These are phyloP conservation scores for Citeromyces siamensis DNA, from an alignment of 1,139 yeast species.

Conservation along the genomic window DNA sequence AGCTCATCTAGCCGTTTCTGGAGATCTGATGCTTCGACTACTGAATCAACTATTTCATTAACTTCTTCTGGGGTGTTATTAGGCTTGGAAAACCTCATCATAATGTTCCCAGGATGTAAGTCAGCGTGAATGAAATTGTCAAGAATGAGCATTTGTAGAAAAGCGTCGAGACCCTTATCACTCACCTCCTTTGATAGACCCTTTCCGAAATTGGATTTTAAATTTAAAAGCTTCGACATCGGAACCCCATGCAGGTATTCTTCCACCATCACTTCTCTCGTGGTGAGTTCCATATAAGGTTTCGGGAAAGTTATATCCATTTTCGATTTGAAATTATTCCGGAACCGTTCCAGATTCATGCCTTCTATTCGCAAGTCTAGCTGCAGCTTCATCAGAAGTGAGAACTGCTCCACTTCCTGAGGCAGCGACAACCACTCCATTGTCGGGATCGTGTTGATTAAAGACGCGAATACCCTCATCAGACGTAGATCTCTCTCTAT, in stretches of 20 bases:
- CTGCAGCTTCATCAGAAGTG: constrained; percentile 77
- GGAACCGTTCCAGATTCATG: constrained; percentile 58
- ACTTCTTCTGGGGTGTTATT: constrained; percentile 23
- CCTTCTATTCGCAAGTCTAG: constrained; percentile 87
- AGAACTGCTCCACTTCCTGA: constrained; percentile 84
- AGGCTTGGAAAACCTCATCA: constrained; percentile 42
- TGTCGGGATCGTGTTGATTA: constrained; percentile 66
- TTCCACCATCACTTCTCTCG: constrained; percentile 71
- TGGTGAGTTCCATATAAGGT: constrained; percentile 55
- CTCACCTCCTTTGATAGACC: constrained; percentile 65
- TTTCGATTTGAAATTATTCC: constrained; percentile 43
- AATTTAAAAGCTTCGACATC: constrained; percentile 49
- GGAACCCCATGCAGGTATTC: constrained; percentile 79
- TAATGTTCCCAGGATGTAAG: constrained; percentile 91
- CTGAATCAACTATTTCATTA: constrained; percentile 31
- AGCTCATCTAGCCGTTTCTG: constrained; percentile 33
- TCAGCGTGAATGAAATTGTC: constrained; percentile 96
- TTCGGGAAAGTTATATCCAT: constrained; percentile 71
- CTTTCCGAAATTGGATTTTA: constrained; percentile 32
- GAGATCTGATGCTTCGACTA: constrained; percentile 38
- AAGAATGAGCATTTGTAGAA: constrained; percentile 79
- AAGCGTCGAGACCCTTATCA: constrained; percentile 82
- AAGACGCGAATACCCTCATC: constrained; percentile 67
- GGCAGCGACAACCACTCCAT: constrained; percentile 98
- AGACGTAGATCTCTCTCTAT: constrained; percentile 75